These are phyloP conservation scores for Xylaria sp. DNA, from an alignment of 2,329 filamentous ascomycete species.

Conservation along the genomic window DNA sequence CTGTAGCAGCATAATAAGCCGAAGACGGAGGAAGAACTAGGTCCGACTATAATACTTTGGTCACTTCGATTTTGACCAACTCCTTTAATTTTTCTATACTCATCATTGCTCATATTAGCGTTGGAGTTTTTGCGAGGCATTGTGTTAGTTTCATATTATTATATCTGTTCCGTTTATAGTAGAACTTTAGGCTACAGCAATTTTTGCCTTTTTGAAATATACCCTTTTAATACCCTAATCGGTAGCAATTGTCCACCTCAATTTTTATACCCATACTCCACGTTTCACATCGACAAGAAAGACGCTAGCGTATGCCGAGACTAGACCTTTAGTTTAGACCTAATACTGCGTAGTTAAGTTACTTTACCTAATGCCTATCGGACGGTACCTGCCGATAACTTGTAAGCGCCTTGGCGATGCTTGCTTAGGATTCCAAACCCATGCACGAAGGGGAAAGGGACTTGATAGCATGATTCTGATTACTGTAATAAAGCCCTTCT, in stretches of 20 bases:
- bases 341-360: neutral
- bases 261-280: conserved; percentile 2
- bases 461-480: conserved; percentile 26
- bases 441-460: neutral
- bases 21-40: neutral
- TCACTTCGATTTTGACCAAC: conserved; percentile 16
- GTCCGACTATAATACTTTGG: neutral
- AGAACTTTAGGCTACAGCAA: conserved; percentile 23
- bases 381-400: conserved; percentile 18
- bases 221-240: conserved; percentile 25
- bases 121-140: conserved; percentile 33
- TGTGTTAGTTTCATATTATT: conserved; percentile 3
- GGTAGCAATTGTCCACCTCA: neutral
- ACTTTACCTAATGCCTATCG: neutral
- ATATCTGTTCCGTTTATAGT: neutral
- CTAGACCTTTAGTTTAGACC: neutral
- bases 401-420: conserved; percentile 21
- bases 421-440: conserved; percentile 13
- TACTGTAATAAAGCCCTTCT: conserved; percentile 27
- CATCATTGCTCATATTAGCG: conserved; percentile 30
- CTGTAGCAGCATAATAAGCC: conserved; percentile 9
- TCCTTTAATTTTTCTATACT: conserved; percentile 19
- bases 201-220: conserved; percentile 29
- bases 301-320: conserved; percentile 5
- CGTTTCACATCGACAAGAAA: neutral